Percentiles rank a stretch among this genome's conserved stretches.
Conservation (phyloP, 306 rosid genomes). For the Cucurbita argyrosperma region DNA sequence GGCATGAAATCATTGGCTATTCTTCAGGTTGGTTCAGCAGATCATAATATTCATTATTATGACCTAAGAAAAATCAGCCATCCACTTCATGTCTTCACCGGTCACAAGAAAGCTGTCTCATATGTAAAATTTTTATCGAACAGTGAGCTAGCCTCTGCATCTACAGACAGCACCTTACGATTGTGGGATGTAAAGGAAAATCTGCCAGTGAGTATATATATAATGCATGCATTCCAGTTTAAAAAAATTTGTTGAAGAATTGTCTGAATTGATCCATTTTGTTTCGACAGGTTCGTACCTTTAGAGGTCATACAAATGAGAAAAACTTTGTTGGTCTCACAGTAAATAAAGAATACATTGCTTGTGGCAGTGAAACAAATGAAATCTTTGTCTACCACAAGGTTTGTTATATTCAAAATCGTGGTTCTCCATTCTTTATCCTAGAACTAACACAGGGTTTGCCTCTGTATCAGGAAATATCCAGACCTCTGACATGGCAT, state of each 20-base stretch:
- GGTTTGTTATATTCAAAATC: constrained; percentile 31
- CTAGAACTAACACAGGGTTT: constrained; percentile 9
- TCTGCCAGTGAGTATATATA: constrained; percentile 40
- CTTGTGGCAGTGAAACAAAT: constrained; percentile 95
- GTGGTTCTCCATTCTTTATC: background rate
- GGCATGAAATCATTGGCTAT: background rate
- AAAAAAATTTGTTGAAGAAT: background rate
- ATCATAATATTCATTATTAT: constrained; percentile 90
- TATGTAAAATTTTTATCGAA: constrained; percentile 87
- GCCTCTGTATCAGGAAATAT: constrained; percentile 52
- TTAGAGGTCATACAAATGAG: constrained; percentile 84
- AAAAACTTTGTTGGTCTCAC: constrained; percentile 94
- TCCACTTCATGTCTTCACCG: constrained; percentile 77
- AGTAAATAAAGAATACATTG: constrained; percentile 74
- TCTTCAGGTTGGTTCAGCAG: constrained; percentile 93
- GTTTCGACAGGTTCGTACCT: constrained; percentile 57
- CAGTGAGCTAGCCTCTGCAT: constrained; percentile 89
- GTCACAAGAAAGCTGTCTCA: constrained; percentile 86
- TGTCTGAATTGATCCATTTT: background rate
- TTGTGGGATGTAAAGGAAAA: constrained; percentile 92
- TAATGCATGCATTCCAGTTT: background rate
- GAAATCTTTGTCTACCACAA: constrained; percentile 94
- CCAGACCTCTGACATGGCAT: constrained; percentile 76
- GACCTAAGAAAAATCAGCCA: constrained; percentile 73
- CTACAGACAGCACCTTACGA: constrained; percentile 84